Evolutionary conservation across 2,329 filamentous ascomycete genomes (phyloP), one percentile per base, ranked within the genome.

Genomic region (Zymoseptoria brevis): DNA sequence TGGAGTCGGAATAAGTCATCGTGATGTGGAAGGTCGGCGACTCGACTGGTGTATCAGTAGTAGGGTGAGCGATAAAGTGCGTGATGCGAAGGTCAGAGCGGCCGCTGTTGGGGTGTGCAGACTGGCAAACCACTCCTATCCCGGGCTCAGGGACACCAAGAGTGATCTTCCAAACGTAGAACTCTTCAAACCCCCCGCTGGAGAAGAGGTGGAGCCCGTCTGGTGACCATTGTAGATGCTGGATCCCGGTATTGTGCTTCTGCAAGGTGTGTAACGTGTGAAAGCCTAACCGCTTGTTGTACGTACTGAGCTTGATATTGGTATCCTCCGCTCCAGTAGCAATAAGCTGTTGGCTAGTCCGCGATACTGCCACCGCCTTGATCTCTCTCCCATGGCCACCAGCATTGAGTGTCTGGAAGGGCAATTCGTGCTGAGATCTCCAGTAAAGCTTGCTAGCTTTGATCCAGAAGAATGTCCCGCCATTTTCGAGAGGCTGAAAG

Each of bases 301-400:
- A 80, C 45, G 76, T 73, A 80, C 86, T 95, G 29, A 97, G 81
- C 30, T 89, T 87, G 61, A 99, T 88, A 13, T 81, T 76, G 0
- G 87, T 89, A 67, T 89, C 87, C 71, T 89, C 87, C 0, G 85
- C 83, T 0, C 86, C 87, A 1, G 87, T 89, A 0, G 85, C 87
- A 41, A 89, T 76, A 4, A 87, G 68, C 4, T 69, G 69, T 11
- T 56, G 30, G 8, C 53, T 41, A 1, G 51, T 58, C 2, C 59
- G 48, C 0, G 79, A 79, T 2, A 82, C 69, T 19, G 84, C 80
- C 61, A 83, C 73, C 1, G 82, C 75, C 71, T 89, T 89, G 66
- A 97, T 88, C 74, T 99, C 94, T 57, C 94, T 80, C 0, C 94
- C 94, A 73, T 99, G 94, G 0, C 84, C 84, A 6, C 94, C 93